phyloP scores from a whole-genome alignment of 345 rosid genomes.

The Dipteronia sinensis region DNA sequence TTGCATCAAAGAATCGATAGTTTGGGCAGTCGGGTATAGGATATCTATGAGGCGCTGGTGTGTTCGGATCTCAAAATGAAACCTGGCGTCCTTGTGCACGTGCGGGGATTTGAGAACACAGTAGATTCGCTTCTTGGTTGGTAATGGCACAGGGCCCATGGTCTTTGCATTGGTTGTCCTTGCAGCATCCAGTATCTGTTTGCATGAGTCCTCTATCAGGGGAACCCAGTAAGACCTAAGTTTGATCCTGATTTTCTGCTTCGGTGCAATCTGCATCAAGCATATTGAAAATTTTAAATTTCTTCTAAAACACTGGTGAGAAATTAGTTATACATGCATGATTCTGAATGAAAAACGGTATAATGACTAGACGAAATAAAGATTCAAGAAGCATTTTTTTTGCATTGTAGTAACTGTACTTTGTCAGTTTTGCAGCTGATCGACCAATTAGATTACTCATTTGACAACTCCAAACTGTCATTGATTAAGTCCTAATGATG shows the following conservation, averaged over 20 bases:
- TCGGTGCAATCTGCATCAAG: constrained; percentile 72
- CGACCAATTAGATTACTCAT: not conserved
- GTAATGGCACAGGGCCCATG: constrained; percentile 94
- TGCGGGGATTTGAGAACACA: constrained; percentile 99
- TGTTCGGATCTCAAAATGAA: constrained; percentile 92
- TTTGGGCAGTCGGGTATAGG: constrained; percentile 94
- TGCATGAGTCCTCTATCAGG: constrained; percentile 92
- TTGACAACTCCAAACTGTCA: not conserved
- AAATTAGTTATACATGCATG: not conserved
- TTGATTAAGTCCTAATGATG: not conserved
- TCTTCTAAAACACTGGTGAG: not conserved
- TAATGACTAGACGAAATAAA: not conserved
- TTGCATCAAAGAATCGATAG: constrained; percentile 97
- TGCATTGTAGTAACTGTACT: not conserved
- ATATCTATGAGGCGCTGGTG: constrained; percentile 93
- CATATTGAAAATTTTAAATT: constrained; percentile 2
- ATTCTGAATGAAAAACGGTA: not conserved
- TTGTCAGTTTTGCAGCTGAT: not conserved
- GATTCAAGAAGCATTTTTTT: not conserved
- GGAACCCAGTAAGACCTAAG: constrained; percentile 93
- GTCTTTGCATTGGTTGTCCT: constrained; percentile 86
- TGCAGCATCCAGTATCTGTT: constrained; percentile 95
- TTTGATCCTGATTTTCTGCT: constrained; percentile 97
- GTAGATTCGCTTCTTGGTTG: constrained; percentile 83
- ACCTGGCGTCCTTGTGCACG: constrained; percentile 98